Conservation (phyloP, 2,329 filamentous ascomycete species). For the Saccharata proteae region DNA sequence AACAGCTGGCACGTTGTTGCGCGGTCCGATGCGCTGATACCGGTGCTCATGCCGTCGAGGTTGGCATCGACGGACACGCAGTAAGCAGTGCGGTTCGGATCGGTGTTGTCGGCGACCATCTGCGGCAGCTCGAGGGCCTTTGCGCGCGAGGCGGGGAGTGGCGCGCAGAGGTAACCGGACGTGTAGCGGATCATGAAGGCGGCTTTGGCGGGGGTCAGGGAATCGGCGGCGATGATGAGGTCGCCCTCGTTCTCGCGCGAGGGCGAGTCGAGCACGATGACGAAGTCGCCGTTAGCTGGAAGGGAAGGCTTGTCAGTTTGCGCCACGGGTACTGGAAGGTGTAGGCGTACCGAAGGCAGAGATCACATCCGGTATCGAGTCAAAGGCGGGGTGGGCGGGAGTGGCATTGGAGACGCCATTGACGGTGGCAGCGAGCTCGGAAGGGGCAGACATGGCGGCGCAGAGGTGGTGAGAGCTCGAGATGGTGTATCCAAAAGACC, state of each 20-base stretch:
- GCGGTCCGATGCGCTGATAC: slow-evolving; percentile 82
- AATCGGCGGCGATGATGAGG: slow-evolving; percentile 82
- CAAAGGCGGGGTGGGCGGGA: slow-evolving; percentile 27
- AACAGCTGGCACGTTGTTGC: slow-evolving; percentile 69
- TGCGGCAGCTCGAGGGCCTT: slow-evolving; percentile 65
- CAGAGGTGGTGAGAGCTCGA: too few species aligned
- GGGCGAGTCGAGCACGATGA: slow-evolving; percentile 87
- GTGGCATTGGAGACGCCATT: slow-evolving; percentile 4
- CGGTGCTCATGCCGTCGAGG: slow-evolving; percentile 59
- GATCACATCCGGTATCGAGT: slow-evolving; percentile 35
- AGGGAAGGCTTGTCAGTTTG: slow-evolving; percentile 5
- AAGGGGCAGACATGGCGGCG: too few species aligned
- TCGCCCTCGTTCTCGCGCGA: slow-evolving; percentile 96
- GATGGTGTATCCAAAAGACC: too few species aligned
- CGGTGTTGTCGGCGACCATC: slow-evolving; percentile 66
- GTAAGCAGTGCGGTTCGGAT: slow-evolving; percentile 86
- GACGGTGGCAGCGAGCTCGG: slow-evolving; percentile 1
- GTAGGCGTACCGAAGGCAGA: slow-evolving; percentile 28
- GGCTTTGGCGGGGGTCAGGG: slow-evolving; percentile 80
- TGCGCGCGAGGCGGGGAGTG: slow-evolving; percentile 59
- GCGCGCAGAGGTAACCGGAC: slow-evolving; percentile 81
- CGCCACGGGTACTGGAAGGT: slow-evolving; percentile 2
- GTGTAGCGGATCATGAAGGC: slow-evolving; percentile 91
- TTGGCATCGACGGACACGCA: slow-evolving; percentile 76
- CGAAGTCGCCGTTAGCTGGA: slow-evolving; percentile 62